Evolutionary conservation across 257 asterid species (phyloP).

Genomic region (Knoxia roxburghii): DNA sequence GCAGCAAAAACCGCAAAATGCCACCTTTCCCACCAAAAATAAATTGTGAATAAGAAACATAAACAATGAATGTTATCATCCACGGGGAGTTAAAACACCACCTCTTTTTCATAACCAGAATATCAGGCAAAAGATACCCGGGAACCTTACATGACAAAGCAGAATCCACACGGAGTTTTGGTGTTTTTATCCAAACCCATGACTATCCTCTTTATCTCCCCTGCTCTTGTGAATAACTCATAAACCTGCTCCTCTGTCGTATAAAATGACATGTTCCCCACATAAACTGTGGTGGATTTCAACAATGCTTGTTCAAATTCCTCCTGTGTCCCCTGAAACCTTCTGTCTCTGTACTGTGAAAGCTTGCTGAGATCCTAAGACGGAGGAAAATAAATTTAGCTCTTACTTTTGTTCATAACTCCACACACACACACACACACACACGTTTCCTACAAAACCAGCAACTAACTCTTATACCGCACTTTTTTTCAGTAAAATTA

Average conservation of each 20-base stretch:
- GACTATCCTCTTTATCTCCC: slow-evolving; percentile 84
- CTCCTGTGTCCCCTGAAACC: slow-evolving; percentile 88
- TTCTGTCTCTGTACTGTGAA: slow-evolving; percentile 86
- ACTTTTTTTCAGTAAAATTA: not conserved
- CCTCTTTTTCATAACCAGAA: not conserved
- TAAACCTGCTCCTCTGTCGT: slow-evolving; percentile 98
- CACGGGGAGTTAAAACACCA: not conserved
- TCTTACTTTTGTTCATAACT: not conserved
- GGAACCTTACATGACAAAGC: slow-evolving; percentile 66
- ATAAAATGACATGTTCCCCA: slow-evolving; percentile 94
- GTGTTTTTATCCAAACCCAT: slow-evolving; percentile 96
- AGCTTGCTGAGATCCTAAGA: slow-evolving; percentile 75
- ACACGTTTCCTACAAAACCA: too few relatives aligned
- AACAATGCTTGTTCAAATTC: slow-evolving; percentile 78
- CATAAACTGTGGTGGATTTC: slow-evolving; percentile 66
- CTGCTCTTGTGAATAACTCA: slow-evolving; percentile 85
- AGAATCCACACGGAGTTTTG: slow-evolving; percentile 97
- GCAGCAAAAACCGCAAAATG: not conserved
- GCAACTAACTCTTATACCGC: not conserved
- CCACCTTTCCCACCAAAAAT: not conserved
- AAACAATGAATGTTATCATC: not conserved
- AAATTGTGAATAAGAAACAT: not conserved
- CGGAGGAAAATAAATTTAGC: not conserved
- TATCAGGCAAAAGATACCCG: not conserved
- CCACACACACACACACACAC: not conserved